phyloP scores from a whole-genome alignment of 2,329 filamentous ascomycete genomes.

The Cladobotryum protrusum region DNA sequence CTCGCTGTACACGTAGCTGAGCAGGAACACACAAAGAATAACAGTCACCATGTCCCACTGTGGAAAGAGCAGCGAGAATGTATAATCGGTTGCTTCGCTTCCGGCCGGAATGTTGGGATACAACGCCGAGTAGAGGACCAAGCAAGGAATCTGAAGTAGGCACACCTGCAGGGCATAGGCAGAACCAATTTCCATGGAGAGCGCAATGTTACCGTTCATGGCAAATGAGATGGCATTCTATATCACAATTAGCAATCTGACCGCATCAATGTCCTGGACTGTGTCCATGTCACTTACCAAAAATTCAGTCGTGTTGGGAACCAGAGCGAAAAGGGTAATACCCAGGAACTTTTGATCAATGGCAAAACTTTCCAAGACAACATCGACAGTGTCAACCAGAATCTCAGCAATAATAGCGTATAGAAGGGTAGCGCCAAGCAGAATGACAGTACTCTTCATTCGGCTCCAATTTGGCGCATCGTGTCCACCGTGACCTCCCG shows the following conservation, averaged over 20 bases:
- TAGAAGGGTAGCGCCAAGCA: conserved; percentile 80
- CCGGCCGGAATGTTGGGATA: conserved; percentile 44
- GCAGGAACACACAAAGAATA: conserved; percentile 88
- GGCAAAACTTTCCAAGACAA: conserved; percentile 82
- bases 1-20: conserved; percentile 97
- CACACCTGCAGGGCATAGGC: conserved; percentile 96
- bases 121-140: conserved; percentile 85
- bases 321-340: conserved; percentile 91
- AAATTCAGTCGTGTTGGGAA: conserved; percentile 97
- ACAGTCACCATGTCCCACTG: conserved; percentile 99
- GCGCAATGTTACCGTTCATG: conserved; percentile 98
- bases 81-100: conserved; percentile 47
- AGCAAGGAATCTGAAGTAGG: conserved; percentile 83
- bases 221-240: conserved; percentile 97
- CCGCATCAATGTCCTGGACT: neutral
- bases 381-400: conserved; percentile 91
- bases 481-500: conserved; percentile 61
- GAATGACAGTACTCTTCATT: conserved; percentile 80
- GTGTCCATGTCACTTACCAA: conserved; percentile 54
- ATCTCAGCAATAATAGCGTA: conserved; percentile 99
- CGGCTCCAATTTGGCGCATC: conserved; percentile 99
- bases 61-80: conserved; percentile 86
- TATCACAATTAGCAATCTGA: conserved; percentile 6
- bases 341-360: conserved; percentile 97
- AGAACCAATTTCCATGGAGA: conserved; percentile 98